A percentile compares a stretch with the other conserved stretches of the same genome.
phyloP scores from a whole-genome alignment of 345 rosid genomes.

The Syzygium oleosum region DNA sequence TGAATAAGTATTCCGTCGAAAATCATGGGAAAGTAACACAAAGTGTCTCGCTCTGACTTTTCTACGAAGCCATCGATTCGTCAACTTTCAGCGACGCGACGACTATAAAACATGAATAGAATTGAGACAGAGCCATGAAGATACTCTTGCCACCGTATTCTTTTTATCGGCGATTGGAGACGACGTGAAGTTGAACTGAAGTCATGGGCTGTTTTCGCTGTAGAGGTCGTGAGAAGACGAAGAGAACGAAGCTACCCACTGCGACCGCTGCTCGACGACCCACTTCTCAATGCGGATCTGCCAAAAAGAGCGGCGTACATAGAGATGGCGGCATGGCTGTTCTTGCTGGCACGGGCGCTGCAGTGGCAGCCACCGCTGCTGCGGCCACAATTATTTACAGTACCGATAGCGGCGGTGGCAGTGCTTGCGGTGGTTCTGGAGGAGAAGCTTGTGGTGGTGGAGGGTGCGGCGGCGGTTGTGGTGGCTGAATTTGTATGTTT shows the following conservation, averaged over 20 bases:
- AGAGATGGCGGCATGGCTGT: background rate
- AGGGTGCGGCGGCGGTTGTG: background rate
- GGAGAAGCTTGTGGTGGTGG: background rate
- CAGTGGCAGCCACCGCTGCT: background rate
- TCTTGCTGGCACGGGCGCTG: background rate
- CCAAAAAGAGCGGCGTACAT: background rate
- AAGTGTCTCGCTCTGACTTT: too few relatives aligned
- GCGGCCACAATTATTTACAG: background rate
- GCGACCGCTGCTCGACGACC: background rate
- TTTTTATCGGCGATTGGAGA: background rate
- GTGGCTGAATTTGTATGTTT: background rate
- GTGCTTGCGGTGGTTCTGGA: background rate
- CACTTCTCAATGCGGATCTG: background rate
- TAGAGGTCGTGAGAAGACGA: background rate
- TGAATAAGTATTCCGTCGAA: too few relatives aligned
- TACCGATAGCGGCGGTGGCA: background rate
- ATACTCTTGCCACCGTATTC: background rate
- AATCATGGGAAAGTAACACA: too few relatives aligned
- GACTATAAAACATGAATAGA: background rate
- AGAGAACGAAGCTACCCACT: background rate
- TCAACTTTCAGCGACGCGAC: background rate
- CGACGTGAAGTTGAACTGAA: background rate
- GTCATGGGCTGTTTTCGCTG: background rate
- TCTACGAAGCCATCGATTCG: too few relatives aligned
- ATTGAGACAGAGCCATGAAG: background rate